A percentile compares a stretch with the other conserved stretches of the same genome.
Conservation (phyloP, 768 basidiomycete genomes). For the Hebeloma cylindrosporum region DNA sequence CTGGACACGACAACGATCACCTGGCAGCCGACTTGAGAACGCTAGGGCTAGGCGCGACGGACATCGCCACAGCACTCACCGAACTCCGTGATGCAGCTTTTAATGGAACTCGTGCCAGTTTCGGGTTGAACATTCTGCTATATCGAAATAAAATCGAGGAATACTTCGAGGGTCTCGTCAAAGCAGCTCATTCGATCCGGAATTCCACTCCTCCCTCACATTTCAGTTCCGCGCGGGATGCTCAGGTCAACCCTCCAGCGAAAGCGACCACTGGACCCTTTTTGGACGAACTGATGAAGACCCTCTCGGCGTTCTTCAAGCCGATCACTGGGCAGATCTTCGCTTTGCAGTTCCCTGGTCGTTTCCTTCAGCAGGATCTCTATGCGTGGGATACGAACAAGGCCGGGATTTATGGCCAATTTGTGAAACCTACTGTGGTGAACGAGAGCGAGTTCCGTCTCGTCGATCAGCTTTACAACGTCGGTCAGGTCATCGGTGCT, state of each 20-base stretch:
- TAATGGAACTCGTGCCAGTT: no score
- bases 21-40: no score
- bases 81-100: no score
- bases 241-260: not conserved
- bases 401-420: slow-evolving; percentile 29
- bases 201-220: no score
- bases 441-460: slow-evolving; percentile 30
- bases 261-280: slow-evolving; percentile 11
- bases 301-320: slow-evolving; percentile 21
- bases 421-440: slow-evolving; percentile 27
- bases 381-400: slow-evolving; percentile 27
- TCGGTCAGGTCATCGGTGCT: slow-evolving; percentile 21
- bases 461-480: slow-evolving; percentile 28
- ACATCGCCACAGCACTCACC: no score
- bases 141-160: no score
- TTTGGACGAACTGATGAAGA: slow-evolving; percentile 16
- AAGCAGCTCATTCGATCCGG: no score
- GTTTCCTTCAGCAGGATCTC: slow-evolving; percentile 21
- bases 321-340: slow-evolving; percentile 26
- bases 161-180: no score
- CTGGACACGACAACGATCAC: no score
- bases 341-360: slow-evolving; percentile 29
- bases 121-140: no score
- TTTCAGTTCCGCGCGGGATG: not conserved
- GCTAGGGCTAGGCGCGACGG: no score